Conservation (phyloP, 441 rosid species). For the Manihot esculenta region DNA sequence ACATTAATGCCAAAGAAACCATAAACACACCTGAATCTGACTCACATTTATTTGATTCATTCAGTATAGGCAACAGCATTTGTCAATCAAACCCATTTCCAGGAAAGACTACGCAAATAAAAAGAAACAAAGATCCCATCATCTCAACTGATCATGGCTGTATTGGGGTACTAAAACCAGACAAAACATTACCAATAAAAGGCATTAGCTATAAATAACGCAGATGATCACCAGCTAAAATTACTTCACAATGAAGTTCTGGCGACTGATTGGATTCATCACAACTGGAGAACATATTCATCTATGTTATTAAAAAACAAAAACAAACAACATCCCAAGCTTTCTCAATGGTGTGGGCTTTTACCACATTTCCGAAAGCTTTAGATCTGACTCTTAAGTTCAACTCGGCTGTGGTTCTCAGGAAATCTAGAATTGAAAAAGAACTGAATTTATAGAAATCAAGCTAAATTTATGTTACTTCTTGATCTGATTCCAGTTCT, state of each 20-base stretch:
- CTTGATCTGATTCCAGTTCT: too few species aligned
- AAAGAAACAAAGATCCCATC: not conserved
- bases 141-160: slow-evolving; percentile 5
- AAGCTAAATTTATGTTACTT: too few species aligned
- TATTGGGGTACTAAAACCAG: slow-evolving; percentile 8
- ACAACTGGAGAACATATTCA: slow-evolving; percentile 52
- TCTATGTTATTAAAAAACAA: too few species aligned
- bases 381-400: too few species aligned
- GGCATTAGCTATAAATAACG: not conserved
- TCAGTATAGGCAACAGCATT: not conserved
- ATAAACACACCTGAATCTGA: not conserved
- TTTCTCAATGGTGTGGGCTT: too few species aligned
- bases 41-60: slow-evolving; percentile 18
- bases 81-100: not conserved
- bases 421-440: too few species aligned
- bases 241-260: slow-evolving; percentile 71
- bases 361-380: too few species aligned
- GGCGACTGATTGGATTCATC: slow-evolving; percentile 89
- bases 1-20: not conserved
- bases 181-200: slow-evolving; percentile 10
- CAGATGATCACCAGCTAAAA: not conserved
- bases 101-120: slow-evolving; percentile 6
- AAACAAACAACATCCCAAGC: too few species aligned
- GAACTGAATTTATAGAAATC: too few species aligned
- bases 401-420: too few species aligned